Percentiles rank a stretch among this genome's conserved stretches.
Conservation (phyloP, 2,329 filamentous ascomycete genomes). For the Stachybotrys elegans region DNA sequence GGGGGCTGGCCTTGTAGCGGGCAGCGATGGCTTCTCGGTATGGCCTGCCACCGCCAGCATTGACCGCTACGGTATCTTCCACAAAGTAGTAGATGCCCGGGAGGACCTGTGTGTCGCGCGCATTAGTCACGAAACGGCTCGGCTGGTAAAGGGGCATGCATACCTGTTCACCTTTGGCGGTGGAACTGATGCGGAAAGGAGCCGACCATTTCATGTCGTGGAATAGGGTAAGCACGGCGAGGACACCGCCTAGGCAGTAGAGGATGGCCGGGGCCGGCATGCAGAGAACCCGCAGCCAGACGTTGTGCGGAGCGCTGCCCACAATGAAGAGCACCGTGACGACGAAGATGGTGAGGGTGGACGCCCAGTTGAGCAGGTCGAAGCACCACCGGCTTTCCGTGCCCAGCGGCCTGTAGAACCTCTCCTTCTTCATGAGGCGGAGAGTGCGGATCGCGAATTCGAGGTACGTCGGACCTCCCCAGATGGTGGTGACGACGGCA, state of each 20-base stretch:
- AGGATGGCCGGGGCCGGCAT: constrained; percentile 48
- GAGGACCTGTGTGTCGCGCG: constrained; percentile 35
- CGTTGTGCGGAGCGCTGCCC: constrained; percentile 44
- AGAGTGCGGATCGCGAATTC: constrained; percentile 45
- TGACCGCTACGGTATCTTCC: constrained; percentile 64
- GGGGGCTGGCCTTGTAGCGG: constrained; percentile 34
- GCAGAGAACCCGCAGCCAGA: constrained; percentile 43
- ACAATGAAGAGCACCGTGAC: constrained; percentile 47
- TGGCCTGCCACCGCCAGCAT: constrained; percentile 50
- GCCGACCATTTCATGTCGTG: constrained; percentile 36
- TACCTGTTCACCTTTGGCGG: constrained; percentile 47
- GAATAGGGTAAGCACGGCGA: constrained; percentile 31
- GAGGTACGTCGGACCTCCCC: constrained; percentile 49
- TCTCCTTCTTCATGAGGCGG: constrained; percentile 42
- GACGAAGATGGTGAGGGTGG: constrained; percentile 40
- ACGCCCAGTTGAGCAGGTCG: constrained; percentile 42
- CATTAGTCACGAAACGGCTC: background rate
- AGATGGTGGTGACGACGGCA: constrained; percentile 49
- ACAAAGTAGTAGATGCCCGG: constrained; percentile 61
- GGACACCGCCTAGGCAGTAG: constrained; percentile 38
- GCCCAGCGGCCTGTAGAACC: constrained; percentile 45
- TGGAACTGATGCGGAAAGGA: constrained; percentile 60
- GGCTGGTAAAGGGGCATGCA: background rate
- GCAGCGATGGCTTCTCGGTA: constrained; percentile 36
- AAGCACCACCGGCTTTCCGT: constrained; percentile 41